Evolutionary conservation across 495 filamentous ascomycete species (phyloP).

Genomic region (Talaromyces adpressus): DNA sequence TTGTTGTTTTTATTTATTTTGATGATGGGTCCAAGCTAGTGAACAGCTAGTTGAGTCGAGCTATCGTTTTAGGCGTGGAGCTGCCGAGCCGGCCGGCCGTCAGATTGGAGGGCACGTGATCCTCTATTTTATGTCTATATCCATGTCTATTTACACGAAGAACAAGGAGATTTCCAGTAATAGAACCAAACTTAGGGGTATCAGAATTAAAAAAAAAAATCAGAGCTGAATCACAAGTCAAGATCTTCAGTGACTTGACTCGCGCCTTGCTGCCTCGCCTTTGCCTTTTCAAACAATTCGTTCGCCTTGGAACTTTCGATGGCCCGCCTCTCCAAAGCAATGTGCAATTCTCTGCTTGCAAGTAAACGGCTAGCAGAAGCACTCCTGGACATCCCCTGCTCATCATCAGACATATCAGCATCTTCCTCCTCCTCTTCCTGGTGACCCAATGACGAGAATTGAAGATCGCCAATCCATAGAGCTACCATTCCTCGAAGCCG

Average conservation of each 20-base stretch:
- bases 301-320: conserved; percentile 24
- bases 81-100: neutral
- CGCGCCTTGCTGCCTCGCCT: conserved; percentile 25
- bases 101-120: neutral
- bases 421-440: conserved; percentile 15
- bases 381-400: conserved; percentile 10
- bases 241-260: conserved; percentile 25
- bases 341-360: conserved; percentile 22
- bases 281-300: conserved; percentile 30
- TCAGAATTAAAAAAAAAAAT: neutral
- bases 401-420: conserved; percentile 18
- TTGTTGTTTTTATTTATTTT: neutral
- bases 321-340: conserved; percentile 27
- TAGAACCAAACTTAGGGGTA: neutral
- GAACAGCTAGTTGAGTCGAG: neutral
- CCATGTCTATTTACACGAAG: neutral
- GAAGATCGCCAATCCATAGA: conserved; percentile 61
- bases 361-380: conserved; percentile 6
- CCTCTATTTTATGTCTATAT: neutral
- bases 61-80: neutral
- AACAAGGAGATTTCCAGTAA: no score
- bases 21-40: neutral
- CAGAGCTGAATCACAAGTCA: conserved; percentile 15
- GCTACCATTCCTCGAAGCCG: conserved; percentile 59
- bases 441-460: conserved; percentile 24